Conservation (phyloP, 2,329 filamentous ascomycete species). For the Fusarium clavum region DNA sequence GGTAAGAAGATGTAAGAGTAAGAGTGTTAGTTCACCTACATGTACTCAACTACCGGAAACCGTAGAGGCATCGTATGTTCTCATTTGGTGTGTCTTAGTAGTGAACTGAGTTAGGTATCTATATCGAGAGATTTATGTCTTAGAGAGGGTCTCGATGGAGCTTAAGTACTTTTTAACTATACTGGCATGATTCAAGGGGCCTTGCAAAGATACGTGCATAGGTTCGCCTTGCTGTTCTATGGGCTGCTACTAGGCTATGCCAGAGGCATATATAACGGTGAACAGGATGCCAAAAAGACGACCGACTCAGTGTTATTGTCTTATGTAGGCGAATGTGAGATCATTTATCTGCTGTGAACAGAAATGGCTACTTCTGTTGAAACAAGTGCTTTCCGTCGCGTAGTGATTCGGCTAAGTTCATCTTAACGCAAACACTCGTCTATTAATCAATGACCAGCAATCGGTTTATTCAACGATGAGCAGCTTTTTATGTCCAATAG, state of each 20-base stretch:
- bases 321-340: neutral
- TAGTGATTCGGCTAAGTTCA: neutral
- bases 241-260: neutral
- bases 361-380: neutral
- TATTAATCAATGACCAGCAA: neutral
- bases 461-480: neutral
- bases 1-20: neutral
- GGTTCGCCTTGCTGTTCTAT: neutral
- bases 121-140: too few species aligned
- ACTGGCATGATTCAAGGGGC: constrained; percentile 21
- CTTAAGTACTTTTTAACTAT: constrained; percentile 4
- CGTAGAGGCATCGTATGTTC: neutral
- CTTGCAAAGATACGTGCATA: neutral
- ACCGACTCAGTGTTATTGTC: neutral
- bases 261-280: neutral
- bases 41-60: neutral
- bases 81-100: too few species aligned
- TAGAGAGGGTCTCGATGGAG: rapidly evolving
- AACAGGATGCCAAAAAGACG: neutral
- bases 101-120: too few species aligned
- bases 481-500: neutral
- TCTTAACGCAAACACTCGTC: neutral
- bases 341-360: neutral
- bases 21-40: neutral
- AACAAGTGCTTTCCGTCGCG: neutral